Conservation (phyloP, 352 stramenopile species). For the Pythium aquatile region DNA sequence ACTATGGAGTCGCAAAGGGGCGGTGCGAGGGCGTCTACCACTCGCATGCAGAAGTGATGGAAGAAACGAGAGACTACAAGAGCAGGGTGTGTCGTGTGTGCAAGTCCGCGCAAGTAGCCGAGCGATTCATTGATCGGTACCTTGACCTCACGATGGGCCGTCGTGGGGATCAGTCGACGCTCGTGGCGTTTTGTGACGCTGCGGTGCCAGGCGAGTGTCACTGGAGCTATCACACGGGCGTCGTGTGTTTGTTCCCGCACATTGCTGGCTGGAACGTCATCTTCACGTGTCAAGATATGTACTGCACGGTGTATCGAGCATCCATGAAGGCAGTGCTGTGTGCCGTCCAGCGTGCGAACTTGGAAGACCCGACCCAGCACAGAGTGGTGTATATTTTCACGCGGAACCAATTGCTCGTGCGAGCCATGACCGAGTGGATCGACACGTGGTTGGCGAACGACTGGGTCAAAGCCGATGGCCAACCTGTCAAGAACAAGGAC, state of each 20-base stretch:
- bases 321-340: constrained; percentile 55
- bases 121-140: constrained; percentile 45
- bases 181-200: constrained; percentile 75
- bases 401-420: constrained; percentile 65
- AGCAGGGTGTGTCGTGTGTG: constrained; percentile 33
- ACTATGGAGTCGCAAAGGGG: constrained; percentile 53
- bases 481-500: constrained; percentile 53
- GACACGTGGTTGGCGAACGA: constrained; percentile 46
- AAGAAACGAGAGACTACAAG: constrained; percentile 14
- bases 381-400: constrained; percentile 64
- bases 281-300: constrained; percentile 42
- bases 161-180: constrained; percentile 28
- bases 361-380: constrained; percentile 34
- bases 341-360: constrained; percentile 56
- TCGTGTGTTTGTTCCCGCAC: constrained; percentile 72
- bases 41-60: constrained; percentile 37
- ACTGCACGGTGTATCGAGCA: constrained; percentile 52
- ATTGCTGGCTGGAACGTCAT: constrained; percentile 51
- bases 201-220: constrained; percentile 55
- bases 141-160: constrained; percentile 4
- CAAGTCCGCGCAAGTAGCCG: constrained; percentile 36
- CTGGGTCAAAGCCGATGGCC: constrained; percentile 52
- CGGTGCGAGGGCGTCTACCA: constrained; percentile 45
- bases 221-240: constrained; percentile 32
- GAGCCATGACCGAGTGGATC: constrained; percentile 73